Evolutionary conservation across 2,329 filamentous ascomycete genomes (phyloP).

Genomic region (Ceratocystis cacaofunesta): DNA sequence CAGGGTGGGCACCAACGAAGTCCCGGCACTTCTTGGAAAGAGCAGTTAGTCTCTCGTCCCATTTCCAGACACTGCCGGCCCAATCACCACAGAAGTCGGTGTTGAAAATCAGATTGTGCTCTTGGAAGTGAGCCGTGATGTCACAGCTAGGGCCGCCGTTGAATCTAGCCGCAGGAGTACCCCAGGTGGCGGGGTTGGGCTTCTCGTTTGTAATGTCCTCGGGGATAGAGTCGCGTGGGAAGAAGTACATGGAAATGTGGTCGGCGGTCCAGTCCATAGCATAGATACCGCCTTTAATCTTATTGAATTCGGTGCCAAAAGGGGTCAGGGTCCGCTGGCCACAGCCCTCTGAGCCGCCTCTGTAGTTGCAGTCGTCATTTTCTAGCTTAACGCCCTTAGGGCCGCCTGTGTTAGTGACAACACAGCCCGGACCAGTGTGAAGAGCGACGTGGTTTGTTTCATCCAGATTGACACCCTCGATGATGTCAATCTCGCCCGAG

Average conservation of each 20-base stretch:
- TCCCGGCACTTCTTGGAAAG: constrained; percentile 49
- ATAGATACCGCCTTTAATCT: constrained; percentile 52
- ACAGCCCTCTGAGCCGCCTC: constrained; percentile 43
- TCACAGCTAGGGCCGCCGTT: constrained; percentile 51
- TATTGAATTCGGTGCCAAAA: constrained; percentile 59
- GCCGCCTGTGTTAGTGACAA: constrained; percentile 37
- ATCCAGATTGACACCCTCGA: constrained; percentile 59
- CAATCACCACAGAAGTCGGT: too few species aligned
- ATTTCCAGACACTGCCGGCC: too few species aligned
- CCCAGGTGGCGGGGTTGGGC: constrained; percentile 55
- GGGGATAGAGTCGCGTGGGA: constrained; percentile 51
- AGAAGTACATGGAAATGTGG: constrained; percentile 69
- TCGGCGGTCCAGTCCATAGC: constrained; percentile 61
- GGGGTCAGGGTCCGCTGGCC: constrained; percentile 36
- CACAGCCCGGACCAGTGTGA: constrained; percentile 50
- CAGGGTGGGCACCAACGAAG: constrained; percentile 50
- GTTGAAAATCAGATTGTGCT: too few species aligned
- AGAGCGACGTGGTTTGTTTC: constrained; percentile 48
- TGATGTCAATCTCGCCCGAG: constrained; percentile 63
- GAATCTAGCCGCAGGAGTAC: constrained; percentile 53
- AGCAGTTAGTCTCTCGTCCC: constrained; percentile 35
- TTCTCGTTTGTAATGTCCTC: constrained; percentile 41
- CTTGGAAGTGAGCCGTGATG: constrained; percentile 38
- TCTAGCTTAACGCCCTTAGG: constrained; percentile 33
- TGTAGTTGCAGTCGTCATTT: constrained; percentile 41